Evolutionary conservation across 1,284 basidiomycete genomes (phyloP).

Genomic region (Heterobasidion irregulare): DNA sequence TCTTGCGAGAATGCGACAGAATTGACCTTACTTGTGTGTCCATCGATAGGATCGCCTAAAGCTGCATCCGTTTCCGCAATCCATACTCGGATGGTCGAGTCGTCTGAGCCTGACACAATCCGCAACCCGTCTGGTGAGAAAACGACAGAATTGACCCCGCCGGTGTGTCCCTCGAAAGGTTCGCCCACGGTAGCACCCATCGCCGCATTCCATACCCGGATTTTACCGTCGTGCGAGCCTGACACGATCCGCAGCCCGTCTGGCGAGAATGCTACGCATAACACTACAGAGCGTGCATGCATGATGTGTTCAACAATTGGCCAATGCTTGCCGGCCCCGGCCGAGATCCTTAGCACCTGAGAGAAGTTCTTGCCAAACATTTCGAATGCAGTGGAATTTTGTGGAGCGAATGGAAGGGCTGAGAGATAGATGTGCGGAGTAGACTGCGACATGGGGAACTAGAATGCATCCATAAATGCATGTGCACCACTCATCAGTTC

Average conservation of each 20-base stretch:
- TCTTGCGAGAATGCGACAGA: not conserved
- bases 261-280: not conserved
- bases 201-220: not conserved
- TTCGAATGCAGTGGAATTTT: not conserved
- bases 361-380: not conserved
- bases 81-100: not conserved
- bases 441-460: not conserved
- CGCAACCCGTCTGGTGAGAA: not conserved
- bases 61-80: not conserved
- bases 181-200: not conserved
- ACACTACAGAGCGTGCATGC: not conserved
- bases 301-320: not conserved
- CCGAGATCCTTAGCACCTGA: not conserved
- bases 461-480: not conserved
- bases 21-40: not conserved
- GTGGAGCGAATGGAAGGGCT: not conserved
- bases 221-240: not conserved
- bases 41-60: not conserved
- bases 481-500: not conserved
- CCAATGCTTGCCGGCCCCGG: not conserved
- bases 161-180: constrained; percentile 1
- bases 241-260: not conserved
- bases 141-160: not conserved
- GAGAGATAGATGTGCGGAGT: not conserved
- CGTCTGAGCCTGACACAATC: not conserved